Conservation (phyloP, 148 eudicot species). For the Nepenthes gracilis region DNA sequence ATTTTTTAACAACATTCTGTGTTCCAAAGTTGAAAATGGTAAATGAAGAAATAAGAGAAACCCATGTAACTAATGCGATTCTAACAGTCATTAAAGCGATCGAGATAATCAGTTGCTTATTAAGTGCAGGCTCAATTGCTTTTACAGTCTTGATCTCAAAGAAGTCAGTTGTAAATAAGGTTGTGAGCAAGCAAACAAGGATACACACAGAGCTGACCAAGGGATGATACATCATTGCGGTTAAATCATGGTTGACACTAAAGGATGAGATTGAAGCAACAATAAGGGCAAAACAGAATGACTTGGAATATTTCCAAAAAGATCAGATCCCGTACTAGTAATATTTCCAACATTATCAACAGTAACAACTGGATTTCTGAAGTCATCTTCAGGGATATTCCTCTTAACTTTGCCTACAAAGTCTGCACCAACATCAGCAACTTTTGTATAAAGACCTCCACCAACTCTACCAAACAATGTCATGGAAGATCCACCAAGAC, state of each 20-base stretch:
- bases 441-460: no score
- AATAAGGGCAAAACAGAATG: slow-evolving; percentile 91
- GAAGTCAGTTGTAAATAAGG: no score
- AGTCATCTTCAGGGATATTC: slow-evolving; percentile 93
- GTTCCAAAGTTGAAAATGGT: no score
- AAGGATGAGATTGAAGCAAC: no score
- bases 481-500: no score
- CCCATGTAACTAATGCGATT: no score
- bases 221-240: neutral
- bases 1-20: neutral
- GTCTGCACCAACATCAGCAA: no score
- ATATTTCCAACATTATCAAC: slow-evolving; percentile 96
- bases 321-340: slow-evolving; percentile 96
- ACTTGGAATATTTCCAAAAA: slow-evolving; percentile 89
- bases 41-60: no score
- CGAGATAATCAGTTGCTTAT: neutral
- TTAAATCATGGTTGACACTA: neutral
- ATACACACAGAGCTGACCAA: neutral
- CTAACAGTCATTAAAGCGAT: neutral
- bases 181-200: no score
- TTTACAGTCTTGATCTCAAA: neutral
- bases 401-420: no score
- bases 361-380: slow-evolving; percentile 89
- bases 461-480: no score
- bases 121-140: neutral